A percentile compares a stretch with the other conserved stretches of the same genome.
These are phyloP conservation scores for Reutealis trisperma DNA, from an alignment of 345 rosid genomes.

Conservation along the genomic window DNA sequence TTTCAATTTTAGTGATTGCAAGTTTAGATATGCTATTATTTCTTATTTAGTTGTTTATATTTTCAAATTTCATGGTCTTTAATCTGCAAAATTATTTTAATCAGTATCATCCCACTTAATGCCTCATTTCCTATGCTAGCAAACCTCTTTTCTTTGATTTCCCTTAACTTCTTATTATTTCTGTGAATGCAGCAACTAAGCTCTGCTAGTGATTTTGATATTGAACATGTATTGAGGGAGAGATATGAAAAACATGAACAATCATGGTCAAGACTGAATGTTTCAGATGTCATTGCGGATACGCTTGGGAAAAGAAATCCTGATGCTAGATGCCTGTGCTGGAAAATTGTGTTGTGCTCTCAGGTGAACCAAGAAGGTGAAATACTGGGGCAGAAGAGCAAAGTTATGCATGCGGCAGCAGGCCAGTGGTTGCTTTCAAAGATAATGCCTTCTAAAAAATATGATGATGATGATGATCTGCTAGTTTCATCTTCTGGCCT, in stretches of 20 bases:
- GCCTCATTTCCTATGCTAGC: constrained; percentile 12
- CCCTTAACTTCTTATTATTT: constrained; percentile 14
- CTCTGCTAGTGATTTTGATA: constrained; percentile 50
- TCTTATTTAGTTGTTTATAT: background rate
- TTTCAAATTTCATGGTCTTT: background rate
- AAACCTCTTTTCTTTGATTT: background rate
- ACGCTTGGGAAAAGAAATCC: constrained; percentile 58
- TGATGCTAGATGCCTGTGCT: constrained; percentile 64
- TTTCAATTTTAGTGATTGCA: constrained; percentile 6
- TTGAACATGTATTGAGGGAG: constrained; percentile 64
- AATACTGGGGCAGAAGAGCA: constrained; percentile 24
- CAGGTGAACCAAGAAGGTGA: constrained; percentile 38
- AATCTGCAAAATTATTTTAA: background rate
- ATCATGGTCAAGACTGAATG: constrained; percentile 86
- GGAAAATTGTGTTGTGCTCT: constrained; percentile 74
- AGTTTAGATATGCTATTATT: background rate
- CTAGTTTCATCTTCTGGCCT: constrained; percentile 60
- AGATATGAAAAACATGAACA: constrained; percentile 59
- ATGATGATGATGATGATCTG: constrained; percentile 42
- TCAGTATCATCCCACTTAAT: background rate
- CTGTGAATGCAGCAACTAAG: constrained; percentile 46
- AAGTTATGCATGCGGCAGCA: constrained; percentile 39
- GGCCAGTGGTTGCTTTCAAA: constrained; percentile 74
- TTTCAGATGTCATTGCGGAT: constrained; percentile 63
- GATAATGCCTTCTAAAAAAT: constrained; percentile 56